Evolutionary conservation across 2,329 filamentous ascomycete species (phyloP).

Genomic region (Fusarium illudens): DNA sequence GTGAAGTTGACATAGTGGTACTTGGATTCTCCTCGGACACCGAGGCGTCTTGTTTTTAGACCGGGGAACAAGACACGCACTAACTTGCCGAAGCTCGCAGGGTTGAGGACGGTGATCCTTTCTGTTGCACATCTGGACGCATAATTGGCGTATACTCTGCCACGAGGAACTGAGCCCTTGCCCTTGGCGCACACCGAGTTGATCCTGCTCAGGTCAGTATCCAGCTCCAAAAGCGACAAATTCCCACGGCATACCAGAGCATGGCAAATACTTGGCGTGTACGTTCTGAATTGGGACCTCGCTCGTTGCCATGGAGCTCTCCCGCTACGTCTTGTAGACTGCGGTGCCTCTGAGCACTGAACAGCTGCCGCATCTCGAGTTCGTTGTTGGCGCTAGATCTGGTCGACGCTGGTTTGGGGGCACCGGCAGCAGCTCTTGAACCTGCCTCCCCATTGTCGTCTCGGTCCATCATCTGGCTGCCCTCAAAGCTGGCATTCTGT

Average conservation of each 20-base stretch:
- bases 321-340: constrained; percentile 75
- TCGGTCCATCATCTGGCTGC: constrained; percentile 68
- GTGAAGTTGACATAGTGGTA: constrained; percentile 88
- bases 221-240: constrained; percentile 18
- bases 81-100: constrained; percentile 96
- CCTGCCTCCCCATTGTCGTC: constrained; percentile 68
- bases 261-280: constrained; percentile 88
- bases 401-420: constrained; percentile 65
- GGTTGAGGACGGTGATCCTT: constrained; percentile 93
- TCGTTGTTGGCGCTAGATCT: constrained; percentile 82
- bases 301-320: constrained; percentile 80
- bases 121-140: constrained; percentile 92
- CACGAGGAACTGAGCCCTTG: constrained; percentile 87
- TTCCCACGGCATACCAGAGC: constrained; percentile 71
- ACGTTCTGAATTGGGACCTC: constrained; percentile 82
- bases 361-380: constrained; percentile 79
- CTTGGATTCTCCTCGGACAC: constrained; percentile 95
- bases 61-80: constrained; percentile 96
- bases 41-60: constrained; percentile 89
- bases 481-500: constrained; percentile 64
- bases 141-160: constrained; percentile 94
- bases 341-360: constrained; percentile 73
- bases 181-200: constrained; percentile 76
- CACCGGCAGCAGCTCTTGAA: constrained; percentile 55
- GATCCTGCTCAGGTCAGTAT: constrained; percentile 63